Base-by-base conservation (phyloP, 169 alveolate genomes). In the Plasmodium chabaudi region DNA sequence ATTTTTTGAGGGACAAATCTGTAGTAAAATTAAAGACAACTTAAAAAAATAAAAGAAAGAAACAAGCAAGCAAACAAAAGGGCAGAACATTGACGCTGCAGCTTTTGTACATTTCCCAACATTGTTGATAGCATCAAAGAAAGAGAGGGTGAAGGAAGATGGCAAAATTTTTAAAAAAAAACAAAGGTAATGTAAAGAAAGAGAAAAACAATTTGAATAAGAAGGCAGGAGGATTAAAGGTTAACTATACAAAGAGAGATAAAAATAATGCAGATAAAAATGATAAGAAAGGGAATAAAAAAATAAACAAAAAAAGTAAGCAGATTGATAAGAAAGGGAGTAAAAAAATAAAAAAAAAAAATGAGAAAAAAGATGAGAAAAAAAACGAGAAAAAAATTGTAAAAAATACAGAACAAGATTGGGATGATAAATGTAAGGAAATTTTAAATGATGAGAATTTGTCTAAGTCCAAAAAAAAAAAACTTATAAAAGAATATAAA, bases 361-460 rank as follows among this genome's bases (percentile, higher is more conserved):
- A 10, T 10, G 19, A 23, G 1, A 59, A n/a, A 12, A 23, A 19
- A 17, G 4, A 13, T 1, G 19, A 0, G 25, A 10, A 19, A 19
- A 59, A 59, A 12, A 13, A 13, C 44, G 68, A 60, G 9, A 17
- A 17, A 60, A 4, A 60, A 13, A 17, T 0, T 1, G 0, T 61
- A 9, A 6, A 46, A 21, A 61, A 19, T 7, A 21, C 1, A 25
- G 23, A 12, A 61, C 12, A 25, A 63, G 27, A 25, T 10, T 12
- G 27, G 25, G n/a, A n/a, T 17, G 72, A 67, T 67, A 69, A 82
- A 60, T 82, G 71, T 47, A 69, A 68, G 39, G 46, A 82, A 39
- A 82, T 82, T 82, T 53, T 82, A 63, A 65, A 82, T 47, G 73
- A 82, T 71, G 90, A 82, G 17, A 82, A 82, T 68, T 61, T 82